Evolutionary conservation across 495 filamentous ascomycete species (phyloP).

Genomic region (Xylaria sp.): DNA sequence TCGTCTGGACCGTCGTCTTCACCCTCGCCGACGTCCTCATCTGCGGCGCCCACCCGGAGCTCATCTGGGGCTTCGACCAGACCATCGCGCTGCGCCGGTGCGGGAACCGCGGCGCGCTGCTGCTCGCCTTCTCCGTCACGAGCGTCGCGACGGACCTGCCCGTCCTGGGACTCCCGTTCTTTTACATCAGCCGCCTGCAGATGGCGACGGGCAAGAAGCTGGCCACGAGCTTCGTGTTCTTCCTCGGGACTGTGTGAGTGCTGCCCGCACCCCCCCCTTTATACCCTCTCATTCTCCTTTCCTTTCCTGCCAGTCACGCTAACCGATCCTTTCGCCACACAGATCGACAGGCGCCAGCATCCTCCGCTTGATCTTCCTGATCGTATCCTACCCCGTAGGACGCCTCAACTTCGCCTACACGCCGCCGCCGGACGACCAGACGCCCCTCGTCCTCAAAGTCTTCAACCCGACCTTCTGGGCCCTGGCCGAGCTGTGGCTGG

Average conservation of each 20-base stretch:
- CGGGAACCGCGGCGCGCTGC: conserved; percentile 22
- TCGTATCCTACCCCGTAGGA: conserved; percentile 19
- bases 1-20: conserved; percentile 8
- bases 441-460: conserved; percentile 20
- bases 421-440: conserved; percentile 16
- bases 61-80: conserved; percentile 23
- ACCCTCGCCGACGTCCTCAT: conserved; percentile 13
- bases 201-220: conserved; percentile 18
- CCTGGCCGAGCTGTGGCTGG: conserved; percentile 14
- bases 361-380: conserved; percentile 24
- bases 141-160: conserved; percentile 23
- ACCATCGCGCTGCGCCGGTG: conserved; percentile 15
- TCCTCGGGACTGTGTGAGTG: conserved; percentile 20
- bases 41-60: conserved; percentile 18
- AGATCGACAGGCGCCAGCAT: conserved; percentile 24
- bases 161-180: conserved; percentile 18
- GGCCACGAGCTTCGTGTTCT: conserved; percentile 21
- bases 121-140: conserved; percentile 23
- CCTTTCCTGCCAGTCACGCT: neutral
- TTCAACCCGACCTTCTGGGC: conserved; percentile 26
- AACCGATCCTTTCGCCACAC: neutral
- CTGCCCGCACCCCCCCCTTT: neutral
- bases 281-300: neutral
- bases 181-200: conserved; percentile 23
- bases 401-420: conserved; percentile 25